Conservation (phyloP, 352 stramenopile species). For the Phytophthora pisi region DNA sequence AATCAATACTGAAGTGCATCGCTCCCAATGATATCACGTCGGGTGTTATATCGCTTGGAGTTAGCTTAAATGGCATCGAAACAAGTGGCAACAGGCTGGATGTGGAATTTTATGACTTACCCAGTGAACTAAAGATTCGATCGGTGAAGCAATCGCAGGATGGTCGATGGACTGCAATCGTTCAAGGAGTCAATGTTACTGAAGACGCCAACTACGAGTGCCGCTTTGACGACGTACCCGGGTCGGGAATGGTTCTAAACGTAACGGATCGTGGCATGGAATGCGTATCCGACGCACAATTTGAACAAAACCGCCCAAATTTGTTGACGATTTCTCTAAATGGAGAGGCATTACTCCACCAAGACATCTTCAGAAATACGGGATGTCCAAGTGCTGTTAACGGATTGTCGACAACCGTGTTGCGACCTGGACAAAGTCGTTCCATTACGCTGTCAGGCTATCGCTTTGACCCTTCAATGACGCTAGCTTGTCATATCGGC, state of each 20-base stretch:
- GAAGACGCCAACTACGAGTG: slow-evolving; percentile 33
- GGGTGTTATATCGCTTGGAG: slow-evolving; percentile 18
- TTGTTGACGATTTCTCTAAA: slow-evolving; percentile 23
- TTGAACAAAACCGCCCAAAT: slow-evolving; percentile 5
- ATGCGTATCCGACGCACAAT: slow-evolving; percentile 14
- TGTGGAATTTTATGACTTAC: slow-evolving; percentile 25
- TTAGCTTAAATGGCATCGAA: slow-evolving; percentile 55
- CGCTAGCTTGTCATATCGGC: slow-evolving; percentile 32
- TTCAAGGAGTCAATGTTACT: slow-evolving; percentile 23
- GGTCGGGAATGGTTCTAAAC: slow-evolving; percentile 16
- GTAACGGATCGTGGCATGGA: slow-evolving; percentile 22
- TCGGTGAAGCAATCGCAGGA: slow-evolving; percentile 9
- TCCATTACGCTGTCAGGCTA: slow-evolving; percentile 32
- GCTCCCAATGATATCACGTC: slow-evolving; percentile 20
- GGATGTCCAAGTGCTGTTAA: slow-evolving; percentile 30
- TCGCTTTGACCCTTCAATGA: slow-evolving; percentile 36
- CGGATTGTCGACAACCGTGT: slow-evolving; percentile 7
- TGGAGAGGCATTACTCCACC: slow-evolving; percentile 18
- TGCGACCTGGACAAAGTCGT: slow-evolving; percentile 26
- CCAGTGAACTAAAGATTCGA: slow-evolving; percentile 15
- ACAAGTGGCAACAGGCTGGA: slow-evolving; percentile 30
- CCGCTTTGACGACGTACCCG: slow-evolving; percentile 23
- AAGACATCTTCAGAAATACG: slow-evolving; percentile 13
- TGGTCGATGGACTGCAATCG: slow-evolving; percentile 15
- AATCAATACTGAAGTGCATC: slow-evolving; percentile 38